Conservation (phyloP, 1,284 basidiomycete genomes). For the Puccinia horiana region DNA sequence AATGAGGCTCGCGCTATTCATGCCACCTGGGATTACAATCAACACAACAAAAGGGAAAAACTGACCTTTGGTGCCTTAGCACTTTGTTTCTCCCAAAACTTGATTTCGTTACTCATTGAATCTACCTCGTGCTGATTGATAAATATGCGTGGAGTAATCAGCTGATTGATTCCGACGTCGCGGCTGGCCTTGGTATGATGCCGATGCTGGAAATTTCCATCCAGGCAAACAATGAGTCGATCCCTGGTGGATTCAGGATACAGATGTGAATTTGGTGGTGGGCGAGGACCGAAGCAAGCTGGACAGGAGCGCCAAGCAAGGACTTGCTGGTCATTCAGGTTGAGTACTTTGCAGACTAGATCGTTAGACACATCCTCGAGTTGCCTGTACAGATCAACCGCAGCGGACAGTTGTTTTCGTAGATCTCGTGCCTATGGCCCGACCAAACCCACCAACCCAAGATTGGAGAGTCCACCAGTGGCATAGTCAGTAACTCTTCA, state of each 20-base stretch:
- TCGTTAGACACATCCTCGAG: neutral
- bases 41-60: neutral
- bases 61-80: neutral
- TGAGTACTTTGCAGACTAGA: neutral
- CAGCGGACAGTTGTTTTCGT: neutral
- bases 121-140: neutral
- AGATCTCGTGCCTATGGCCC: neutral
- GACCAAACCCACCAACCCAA: no score
- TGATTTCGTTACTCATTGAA: neutral
- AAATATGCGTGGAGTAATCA: neutral
- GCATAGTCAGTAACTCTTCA: neutral
- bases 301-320: neutral
- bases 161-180: neutral
- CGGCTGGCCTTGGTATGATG: slow-evolving; percentile 25
- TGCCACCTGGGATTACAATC: no score
- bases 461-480: neutral
- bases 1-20: no score
- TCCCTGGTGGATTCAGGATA: slow-evolving; percentile 9
- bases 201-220: slow-evolving; percentile 39
- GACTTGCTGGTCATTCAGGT: neutral
- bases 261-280: neutral
- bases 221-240: slow-evolving; percentile 6
- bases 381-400: neutral
- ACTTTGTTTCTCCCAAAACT: neutral
- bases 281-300: neutral